Base-by-base conservation (phyloP, 2,329 filamentous ascomycete species). In the Aspergillus sp. region DNA sequence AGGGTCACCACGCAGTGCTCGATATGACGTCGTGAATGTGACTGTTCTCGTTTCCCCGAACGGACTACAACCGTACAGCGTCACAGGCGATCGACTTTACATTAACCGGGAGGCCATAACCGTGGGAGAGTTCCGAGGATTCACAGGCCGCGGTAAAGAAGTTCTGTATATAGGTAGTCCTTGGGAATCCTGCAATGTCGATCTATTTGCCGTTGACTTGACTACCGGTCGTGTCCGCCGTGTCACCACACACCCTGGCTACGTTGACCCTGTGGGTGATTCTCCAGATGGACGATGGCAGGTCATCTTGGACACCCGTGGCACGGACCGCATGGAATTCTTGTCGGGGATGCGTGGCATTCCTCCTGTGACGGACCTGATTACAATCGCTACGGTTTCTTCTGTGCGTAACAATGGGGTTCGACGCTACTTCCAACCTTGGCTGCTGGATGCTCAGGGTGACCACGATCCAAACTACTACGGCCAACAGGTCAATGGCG, bases 341-440 rank as follows among this genome's bases (percentile, higher is more conserved):
- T 66, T 77, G 63, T 64, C 71, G 2, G 75, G 59, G 15, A 68
- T 82, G 74, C 76, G 79, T 23, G 62, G 68, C 4, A 68, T 82
- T 0, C 80, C 80, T 1, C 79, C 79, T 0, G n/a, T 82, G 0
- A 73, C 71, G 7, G 79, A 82, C 51, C 44, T 78, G 5, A 62
- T 79, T 27, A 55, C 57, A 2, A 62, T 70, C 3, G 68, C 66
- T 0, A 71, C 72, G 1, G 71, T 71, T 1, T 70, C 70, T 5
- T 71, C 78, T 1, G 77, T 73, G 2, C 76, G 81, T 5, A 83
- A 83, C 60, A 82, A 83, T 54, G 78, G 80, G 0, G 52, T 56
- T 0, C 71, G 81, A 5, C 70, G 80, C 0, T 83, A 82, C 71
- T 83, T 82, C 58, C 74, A 79, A 58, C 80, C 80, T 0, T 77